Evolutionary conservation across 495 filamentous ascomycete genomes (phyloP).

Genomic region (Podospora australis): DNA sequence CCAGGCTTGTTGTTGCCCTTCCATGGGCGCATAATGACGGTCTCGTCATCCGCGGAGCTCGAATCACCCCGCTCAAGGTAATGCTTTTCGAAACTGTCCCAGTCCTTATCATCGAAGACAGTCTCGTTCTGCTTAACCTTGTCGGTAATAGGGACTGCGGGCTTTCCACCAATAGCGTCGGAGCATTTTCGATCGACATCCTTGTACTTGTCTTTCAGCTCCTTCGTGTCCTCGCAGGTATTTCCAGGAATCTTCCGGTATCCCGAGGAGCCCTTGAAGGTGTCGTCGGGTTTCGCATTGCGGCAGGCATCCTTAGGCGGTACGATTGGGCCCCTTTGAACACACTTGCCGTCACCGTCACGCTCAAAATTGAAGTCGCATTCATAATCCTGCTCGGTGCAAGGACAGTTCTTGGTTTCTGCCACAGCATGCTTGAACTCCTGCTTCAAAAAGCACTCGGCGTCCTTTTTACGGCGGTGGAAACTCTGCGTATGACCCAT

Average conservation of each 20-base stretch:
- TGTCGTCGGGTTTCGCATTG: slow-evolving; percentile 51
- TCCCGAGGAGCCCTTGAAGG: slow-evolving; percentile 76
- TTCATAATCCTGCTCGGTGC: slow-evolving; percentile 78
- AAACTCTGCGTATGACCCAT: slow-evolving; percentile 93
- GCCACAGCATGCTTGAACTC: slow-evolving; percentile 69
- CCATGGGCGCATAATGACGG: slow-evolving; percentile 65
- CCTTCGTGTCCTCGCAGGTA: slow-evolving; percentile 55
- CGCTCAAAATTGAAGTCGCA: slow-evolving; percentile 85
- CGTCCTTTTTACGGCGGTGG: slow-evolving; percentile 71
- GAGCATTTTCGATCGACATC: slow-evolving; percentile 51
- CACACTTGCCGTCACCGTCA: slow-evolving; percentile 53
- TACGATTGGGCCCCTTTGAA: slow-evolving; percentile 41
- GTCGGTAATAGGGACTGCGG: slow-evolving; percentile 44
- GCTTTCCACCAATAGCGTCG: slow-evolving; percentile 33
- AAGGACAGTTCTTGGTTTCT: slow-evolving; percentile 65
- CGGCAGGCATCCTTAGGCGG: slow-evolving; percentile 62
- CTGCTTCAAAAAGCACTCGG: slow-evolving; percentile 81
- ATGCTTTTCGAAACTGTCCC: slow-evolving; percentile 54
- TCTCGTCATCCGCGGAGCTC: slow-evolving; percentile 64
- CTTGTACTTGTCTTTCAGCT: slow-evolving; percentile 52
- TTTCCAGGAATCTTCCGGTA: slow-evolving; percentile 92
- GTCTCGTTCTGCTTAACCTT: slow-evolving; percentile 52
- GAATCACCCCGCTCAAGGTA: slow-evolving; percentile 77
- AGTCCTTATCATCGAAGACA: slow-evolving; percentile 43
- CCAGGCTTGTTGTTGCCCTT: slow-evolving; percentile 15